phyloP scores from a whole-genome alignment of 208 protist species.

The Crithidia bombi region DNA sequence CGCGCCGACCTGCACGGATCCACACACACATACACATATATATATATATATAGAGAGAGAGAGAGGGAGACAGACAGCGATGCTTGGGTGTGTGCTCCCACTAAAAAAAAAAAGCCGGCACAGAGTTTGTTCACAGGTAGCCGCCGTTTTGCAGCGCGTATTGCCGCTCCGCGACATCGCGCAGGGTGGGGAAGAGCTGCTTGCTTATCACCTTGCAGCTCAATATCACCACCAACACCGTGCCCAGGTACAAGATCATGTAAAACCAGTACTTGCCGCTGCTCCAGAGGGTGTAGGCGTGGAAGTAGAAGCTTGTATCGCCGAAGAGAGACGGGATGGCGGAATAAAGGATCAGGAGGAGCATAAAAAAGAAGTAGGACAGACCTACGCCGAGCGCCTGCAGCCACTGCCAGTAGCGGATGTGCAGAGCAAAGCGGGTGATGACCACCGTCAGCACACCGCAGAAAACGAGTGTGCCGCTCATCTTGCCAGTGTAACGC shows the following conservation, averaged over 20 bases:
- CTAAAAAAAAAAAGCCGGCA: constrained; percentile 18
- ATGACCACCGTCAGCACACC: constrained; percentile 77
- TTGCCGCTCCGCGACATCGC: constrained; percentile 62
- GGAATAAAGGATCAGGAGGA: constrained; percentile 68
- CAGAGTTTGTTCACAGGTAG: not conserved
- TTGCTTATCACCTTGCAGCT: constrained; percentile 61
- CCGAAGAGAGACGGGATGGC: constrained; percentile 57
- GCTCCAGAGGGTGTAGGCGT: constrained; percentile 62
- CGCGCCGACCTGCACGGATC: no score
- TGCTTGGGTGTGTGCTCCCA: not conserved
- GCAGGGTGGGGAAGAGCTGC: constrained; percentile 59
- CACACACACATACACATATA: constrained; percentile 3
- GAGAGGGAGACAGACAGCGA: constrained; percentile 16
- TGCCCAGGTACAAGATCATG: constrained; percentile 57
- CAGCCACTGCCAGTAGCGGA: constrained; percentile 84
- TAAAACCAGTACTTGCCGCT: constrained; percentile 83
- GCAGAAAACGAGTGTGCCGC: constrained; percentile 72
- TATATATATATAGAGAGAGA: constrained; percentile 16
- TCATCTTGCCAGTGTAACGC: constrained; percentile 54
- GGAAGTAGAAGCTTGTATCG: constrained; percentile 70
- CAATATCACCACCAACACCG: constrained; percentile 58
- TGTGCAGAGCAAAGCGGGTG: constrained; percentile 58
- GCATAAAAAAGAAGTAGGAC: constrained; percentile 53
- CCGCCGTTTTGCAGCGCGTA: constrained; percentile 33
- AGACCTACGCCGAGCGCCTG: constrained; percentile 61